Percentiles rank a stretch among this genome's conserved stretches.
These are phyloP conservation scores for Monilinia polystroma DNA, from an alignment of 2,329 filamentous ascomycete genomes.

Conservation along the genomic window DNA sequence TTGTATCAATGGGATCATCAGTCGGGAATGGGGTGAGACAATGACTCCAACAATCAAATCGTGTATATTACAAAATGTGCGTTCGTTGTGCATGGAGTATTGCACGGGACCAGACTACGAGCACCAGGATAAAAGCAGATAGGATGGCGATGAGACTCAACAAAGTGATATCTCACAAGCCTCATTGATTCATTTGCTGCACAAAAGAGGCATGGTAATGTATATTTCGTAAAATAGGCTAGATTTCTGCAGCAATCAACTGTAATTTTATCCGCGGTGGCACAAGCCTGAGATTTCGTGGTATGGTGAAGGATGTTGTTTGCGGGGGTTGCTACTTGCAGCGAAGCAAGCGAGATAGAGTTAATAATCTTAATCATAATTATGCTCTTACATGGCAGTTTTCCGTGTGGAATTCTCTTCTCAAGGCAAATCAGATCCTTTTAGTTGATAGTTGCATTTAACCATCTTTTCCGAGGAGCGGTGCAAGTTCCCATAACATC, in stretches of 20 bases:
- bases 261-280: not conserved
- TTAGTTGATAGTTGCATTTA: constrained; percentile 12
- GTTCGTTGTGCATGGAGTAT: not conserved
- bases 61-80: not conserved
- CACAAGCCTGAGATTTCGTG: not conserved
- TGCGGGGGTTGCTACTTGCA: constrained; percentile 14
- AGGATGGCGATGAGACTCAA: not conserved
- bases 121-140: not conserved
- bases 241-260: not conserved
- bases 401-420: constrained; percentile 15
- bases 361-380: not conserved
- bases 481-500: constrained; percentile 16
- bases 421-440: constrained; percentile 12
- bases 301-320: not conserved
- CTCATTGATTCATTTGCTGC: not conserved
- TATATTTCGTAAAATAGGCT: not conserved
- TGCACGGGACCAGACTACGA: not conserved
- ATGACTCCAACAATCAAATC: not conserved
- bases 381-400: not conserved
- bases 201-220: not conserved
- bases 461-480: constrained; percentile 14
- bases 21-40: not conserved
- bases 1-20: not conserved
- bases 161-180: constrained; percentile 4
- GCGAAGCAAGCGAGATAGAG: constrained; percentile 1